These are phyloP conservation scores for Xylariaceae sp. DNA, from an alignment of 2,329 filamentous ascomycete genomes.

Conservation along the genomic window DNA sequence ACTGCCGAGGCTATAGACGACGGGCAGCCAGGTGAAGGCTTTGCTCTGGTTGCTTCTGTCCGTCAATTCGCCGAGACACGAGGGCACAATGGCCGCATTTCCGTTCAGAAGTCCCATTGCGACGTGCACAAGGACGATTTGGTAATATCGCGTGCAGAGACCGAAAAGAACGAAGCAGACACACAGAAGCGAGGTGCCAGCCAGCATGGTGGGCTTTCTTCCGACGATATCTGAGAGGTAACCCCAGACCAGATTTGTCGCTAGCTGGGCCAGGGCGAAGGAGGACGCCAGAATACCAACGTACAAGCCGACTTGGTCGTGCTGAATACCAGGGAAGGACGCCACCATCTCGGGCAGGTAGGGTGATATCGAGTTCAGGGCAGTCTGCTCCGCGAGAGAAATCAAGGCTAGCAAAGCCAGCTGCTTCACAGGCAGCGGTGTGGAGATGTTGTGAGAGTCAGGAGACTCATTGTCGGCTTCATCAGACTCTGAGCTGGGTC, in stretches of 20 bases:
- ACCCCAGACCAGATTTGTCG: constrained; percentile 89
- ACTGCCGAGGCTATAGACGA: constrained; percentile 91
- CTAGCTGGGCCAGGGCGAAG: constrained; percentile 88
- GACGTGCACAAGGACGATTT: constrained; percentile 79
- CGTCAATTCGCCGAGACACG: constrained; percentile 90
- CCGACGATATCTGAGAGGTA: constrained; percentile 76
- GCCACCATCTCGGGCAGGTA: constrained; percentile 92
- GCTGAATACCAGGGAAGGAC: constrained; percentile 74
- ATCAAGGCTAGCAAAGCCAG: constrained; percentile 82
- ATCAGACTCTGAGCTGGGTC: constrained; percentile 32
- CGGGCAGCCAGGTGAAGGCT: constrained; percentile 89
- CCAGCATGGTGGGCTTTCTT: constrained; percentile 74
- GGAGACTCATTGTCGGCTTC: constrained; percentile 30
- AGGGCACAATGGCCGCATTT: constrained; percentile 90
- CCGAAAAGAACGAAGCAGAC: constrained; percentile 82
- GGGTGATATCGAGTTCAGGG: constrained; percentile 91
- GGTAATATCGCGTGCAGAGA: constrained; percentile 76
- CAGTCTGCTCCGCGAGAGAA: constrained; percentile 89
- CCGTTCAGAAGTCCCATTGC: constrained; percentile 93
- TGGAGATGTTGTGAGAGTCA: constrained; percentile 48
- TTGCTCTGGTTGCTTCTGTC: constrained; percentile 90
- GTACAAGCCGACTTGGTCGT: constrained; percentile 72
- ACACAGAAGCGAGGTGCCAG: constrained; percentile 79
- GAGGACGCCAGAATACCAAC: constrained; percentile 86
- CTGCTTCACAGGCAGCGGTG: constrained; percentile 78